phyloP scores from a whole-genome alignment of 306 rosid genomes.

The Cicer arietinum region DNA sequence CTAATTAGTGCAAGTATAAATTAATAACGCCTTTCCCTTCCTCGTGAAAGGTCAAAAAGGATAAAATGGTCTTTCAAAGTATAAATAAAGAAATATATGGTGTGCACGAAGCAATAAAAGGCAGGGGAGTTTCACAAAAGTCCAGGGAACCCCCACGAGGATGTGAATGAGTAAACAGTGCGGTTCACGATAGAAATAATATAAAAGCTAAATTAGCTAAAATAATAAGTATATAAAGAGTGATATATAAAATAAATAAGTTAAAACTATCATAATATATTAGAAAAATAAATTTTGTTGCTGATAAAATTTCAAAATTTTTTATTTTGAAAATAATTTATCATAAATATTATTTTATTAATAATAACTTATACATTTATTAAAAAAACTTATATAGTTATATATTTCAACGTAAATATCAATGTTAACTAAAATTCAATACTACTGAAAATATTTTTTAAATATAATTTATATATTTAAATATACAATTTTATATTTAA shows the following conservation, averaged over 20 bases:
- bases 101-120: slow-evolving; percentile 50
- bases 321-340: no score
- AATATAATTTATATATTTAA: no score
- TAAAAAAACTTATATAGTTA: no score
- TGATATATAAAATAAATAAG: not conserved
- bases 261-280: not conserved
- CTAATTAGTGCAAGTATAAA: not conserved
- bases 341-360: no score
- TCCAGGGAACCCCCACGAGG: slow-evolving; percentile 60
- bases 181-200: slow-evolving; percentile 37
- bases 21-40: not conserved
- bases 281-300: no score
- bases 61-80: slow-evolving; percentile 20
- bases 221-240: not conserved
- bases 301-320: no score
- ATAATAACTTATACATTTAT: no score
- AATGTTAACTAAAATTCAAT: no score
- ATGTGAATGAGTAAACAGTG: slow-evolving; percentile 42
- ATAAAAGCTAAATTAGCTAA: not conserved
- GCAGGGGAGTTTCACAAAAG: slow-evolving; percentile 46
- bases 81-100: slow-evolving; percentile 15
- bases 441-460: no score
- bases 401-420: no score
- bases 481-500: no score
- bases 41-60: slow-evolving; percentile 16